phyloP scores from a whole-genome alignment of 2,329 filamentous ascomycete genomes.

The Aureobasidium subglaciale region DNA sequence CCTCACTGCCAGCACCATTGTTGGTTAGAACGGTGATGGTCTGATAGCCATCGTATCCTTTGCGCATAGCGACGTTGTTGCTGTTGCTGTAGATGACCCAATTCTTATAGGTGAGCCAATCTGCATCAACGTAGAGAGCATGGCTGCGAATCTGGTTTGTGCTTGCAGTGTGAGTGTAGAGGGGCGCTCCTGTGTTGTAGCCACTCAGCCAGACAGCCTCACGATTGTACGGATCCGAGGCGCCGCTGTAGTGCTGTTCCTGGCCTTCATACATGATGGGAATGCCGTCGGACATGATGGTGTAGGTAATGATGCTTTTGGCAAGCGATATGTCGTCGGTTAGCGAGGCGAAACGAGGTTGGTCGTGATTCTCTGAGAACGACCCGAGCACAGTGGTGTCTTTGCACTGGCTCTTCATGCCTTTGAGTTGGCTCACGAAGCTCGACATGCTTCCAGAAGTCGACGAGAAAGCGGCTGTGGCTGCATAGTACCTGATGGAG shows the following conservation, averaged over 20 bases:
- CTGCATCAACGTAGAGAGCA: constrained; percentile 32
- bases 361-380: constrained; percentile 35
- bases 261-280: constrained; percentile 61
- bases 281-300: constrained; percentile 55
- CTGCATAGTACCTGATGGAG: constrained; percentile 30
- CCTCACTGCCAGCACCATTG: constrained; percentile 22
- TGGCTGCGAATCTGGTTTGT: constrained; percentile 47
- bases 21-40: constrained; percentile 34
- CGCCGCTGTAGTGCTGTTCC: constrained; percentile 50
- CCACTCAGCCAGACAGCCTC: constrained; percentile 36
- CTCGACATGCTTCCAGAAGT: constrained; percentile 31
- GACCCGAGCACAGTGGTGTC: constrained; percentile 33
- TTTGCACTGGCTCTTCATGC: constrained; percentile 29
- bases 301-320: constrained; percentile 55
- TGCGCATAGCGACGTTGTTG: constrained; percentile 40
- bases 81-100: constrained; percentile 34
- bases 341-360: constrained; percentile 37
- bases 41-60: constrained; percentile 33
- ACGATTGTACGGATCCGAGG: constrained; percentile 32
- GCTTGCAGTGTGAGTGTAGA: constrained; percentile 36
- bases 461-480: constrained; percentile 32
- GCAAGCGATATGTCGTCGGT: constrained; percentile 50
- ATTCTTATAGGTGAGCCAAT: constrained; percentile 36
- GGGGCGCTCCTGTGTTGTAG: constrained; percentile 34
- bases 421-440: constrained; percentile 29